Conservation (phyloP, 441 rosid genomes). For the Breynia disticha region DNA sequence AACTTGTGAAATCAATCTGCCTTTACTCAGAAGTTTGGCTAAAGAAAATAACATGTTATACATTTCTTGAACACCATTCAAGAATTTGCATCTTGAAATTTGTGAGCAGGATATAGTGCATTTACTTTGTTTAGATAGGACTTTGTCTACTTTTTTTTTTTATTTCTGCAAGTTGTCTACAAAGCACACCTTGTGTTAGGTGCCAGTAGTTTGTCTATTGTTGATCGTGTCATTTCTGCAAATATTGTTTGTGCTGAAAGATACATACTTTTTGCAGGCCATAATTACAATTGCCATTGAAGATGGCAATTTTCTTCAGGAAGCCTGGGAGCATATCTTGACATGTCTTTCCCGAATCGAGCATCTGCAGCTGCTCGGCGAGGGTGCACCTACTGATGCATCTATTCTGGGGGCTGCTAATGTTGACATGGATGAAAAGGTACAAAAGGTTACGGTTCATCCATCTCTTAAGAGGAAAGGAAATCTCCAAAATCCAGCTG, state of each 20-base stretch:
- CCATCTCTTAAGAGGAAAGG: conserved; percentile 80
- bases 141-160: no score
- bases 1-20: no score
- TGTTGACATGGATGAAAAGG: conserved; percentile 63
- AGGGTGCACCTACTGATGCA: conserved; percentile 93
- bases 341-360: conserved; percentile 95
- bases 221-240: background rate
- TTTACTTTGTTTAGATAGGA: no score
- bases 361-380: conserved; percentile 92
- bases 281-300: conserved; percentile 89
- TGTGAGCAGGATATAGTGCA: no score
- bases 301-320: conserved; percentile 94
- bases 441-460: conserved; percentile 39
- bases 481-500: conserved; percentile 84
- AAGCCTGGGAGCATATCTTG: conserved; percentile 94
- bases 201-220: background rate
- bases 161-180: background rate
- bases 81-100: no score
- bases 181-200: background rate
- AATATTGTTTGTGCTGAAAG: conserved; percentile 1
- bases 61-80: no score
- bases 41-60: no score
- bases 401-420: conserved; percentile 61
- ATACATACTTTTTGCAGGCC: conserved; percentile 43
- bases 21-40: no score